phyloP scores from a whole-genome alignment of 441 rosid genomes.

The Croton setiger region DNA sequence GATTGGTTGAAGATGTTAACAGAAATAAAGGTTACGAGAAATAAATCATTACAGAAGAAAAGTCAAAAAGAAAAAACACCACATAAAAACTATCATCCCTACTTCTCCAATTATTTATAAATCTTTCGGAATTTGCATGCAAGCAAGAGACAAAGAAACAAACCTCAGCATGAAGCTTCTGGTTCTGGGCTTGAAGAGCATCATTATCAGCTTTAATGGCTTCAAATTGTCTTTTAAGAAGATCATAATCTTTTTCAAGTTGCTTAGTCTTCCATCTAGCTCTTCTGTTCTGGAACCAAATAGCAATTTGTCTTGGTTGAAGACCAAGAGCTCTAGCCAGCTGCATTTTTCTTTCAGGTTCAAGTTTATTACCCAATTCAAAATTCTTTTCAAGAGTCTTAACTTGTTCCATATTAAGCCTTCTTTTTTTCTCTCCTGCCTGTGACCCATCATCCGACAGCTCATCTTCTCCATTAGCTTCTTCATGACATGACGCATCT shows the following conservation, averaged over 20 bases:
- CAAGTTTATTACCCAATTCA: conserved; percentile 91
- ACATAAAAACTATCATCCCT: not conserved
- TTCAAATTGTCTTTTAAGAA: conserved; percentile 70
- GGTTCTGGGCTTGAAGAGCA: conserved; percentile 71
- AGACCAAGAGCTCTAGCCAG: conserved; percentile 84
- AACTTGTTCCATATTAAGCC: conserved; percentile 86
- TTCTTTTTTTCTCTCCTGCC: conserved; percentile 90
- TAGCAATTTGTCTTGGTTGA: conserved; percentile 92
- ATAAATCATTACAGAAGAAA: conserved; percentile 17
- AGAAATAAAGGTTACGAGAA: conserved; percentile 14
- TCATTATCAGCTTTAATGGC: conserved; percentile 72
- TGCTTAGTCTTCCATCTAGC: conserved; percentile 98
- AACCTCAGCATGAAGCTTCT: conserved; percentile 78
- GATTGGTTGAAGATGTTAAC: conserved; percentile 15
- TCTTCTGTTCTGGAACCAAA: conserved; percentile 96
- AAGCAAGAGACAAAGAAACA: not conserved
- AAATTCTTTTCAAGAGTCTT: conserved; percentile 90
- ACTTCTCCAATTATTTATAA: not conserved
- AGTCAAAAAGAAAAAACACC: conserved; percentile 22
- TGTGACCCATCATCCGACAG: conserved; percentile 90
- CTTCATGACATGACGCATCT: conserved; percentile 40
- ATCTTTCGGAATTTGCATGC: conserved; percentile 9
- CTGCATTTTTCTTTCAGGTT: conserved; percentile 93
- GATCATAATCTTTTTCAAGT: conserved; percentile 87
- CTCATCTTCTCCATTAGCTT: conserved; percentile 63